These are phyloP conservation scores for Ceratobasidium sp. DNA, from an alignment of 1,284 basidiomycete species.

Conservation along the genomic window DNA sequence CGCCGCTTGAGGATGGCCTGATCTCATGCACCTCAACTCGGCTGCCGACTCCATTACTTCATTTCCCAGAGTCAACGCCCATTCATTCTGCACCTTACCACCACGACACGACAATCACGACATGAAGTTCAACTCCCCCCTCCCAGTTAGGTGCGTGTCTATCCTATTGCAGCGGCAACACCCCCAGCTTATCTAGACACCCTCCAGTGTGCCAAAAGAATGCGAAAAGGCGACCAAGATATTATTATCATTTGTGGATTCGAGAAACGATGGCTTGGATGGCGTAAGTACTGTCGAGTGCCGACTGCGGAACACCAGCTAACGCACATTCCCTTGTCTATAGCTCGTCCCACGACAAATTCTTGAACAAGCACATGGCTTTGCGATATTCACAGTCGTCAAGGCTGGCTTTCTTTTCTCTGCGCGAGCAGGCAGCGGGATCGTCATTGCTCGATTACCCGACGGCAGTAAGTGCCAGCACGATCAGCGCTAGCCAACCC, in stretches of 20 bases:
- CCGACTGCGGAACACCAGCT: not conserved
- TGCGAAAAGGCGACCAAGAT: conserved; percentile 60
- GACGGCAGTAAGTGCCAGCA: conserved; percentile 75
- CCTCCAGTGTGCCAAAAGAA: conserved; percentile 52
- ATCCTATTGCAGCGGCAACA: not conserved
- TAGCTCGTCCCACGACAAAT: conserved; percentile 53
- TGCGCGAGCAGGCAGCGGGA: conserved; percentile 79
- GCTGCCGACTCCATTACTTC: conserved; percentile 25
- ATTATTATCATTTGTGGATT: conserved; percentile 53
- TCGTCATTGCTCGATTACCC: conserved; percentile 86
- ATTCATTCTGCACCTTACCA: conserved; percentile 5
- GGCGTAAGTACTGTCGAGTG: conserved; percentile 43
- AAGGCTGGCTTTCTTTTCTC: conserved; percentile 62
- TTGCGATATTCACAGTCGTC: conserved; percentile 61
- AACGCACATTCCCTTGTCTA: conserved; percentile 30
- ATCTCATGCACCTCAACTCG: conserved; percentile 32
- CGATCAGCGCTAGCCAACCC: conserved; percentile 24
- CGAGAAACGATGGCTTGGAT: conserved; percentile 52
- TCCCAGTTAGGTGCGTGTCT: conserved; percentile 26
- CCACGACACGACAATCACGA: not conserved
- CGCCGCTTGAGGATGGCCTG: conserved; percentile 10
- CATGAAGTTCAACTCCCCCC: conserved; percentile 36
- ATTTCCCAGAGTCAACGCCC: conserved; percentile 15
- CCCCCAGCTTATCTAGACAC: not conserved
- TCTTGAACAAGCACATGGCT: conserved; percentile 54